phyloP scores from a whole-genome alignment of 495 filamentous ascomycete genomes.

The Hypoxylon intermedium region DNA sequence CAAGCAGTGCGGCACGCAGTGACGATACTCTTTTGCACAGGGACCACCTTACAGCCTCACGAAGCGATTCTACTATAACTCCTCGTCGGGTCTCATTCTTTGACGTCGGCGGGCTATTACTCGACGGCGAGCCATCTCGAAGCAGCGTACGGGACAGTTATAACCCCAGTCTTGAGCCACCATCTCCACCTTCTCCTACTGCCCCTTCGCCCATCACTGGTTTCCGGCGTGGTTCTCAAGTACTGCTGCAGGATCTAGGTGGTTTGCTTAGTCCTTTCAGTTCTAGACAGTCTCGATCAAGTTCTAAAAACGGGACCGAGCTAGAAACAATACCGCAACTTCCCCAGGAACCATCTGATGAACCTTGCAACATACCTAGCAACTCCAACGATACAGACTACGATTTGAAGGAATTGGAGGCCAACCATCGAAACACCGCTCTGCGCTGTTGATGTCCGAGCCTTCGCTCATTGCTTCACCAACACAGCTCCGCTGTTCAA shows the following conservation, averaged over 20 bases:
- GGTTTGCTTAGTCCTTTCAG: constrained; percentile 53
- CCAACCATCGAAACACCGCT: not conserved
- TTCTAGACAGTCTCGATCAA: constrained; percentile 32
- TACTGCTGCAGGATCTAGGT: constrained; percentile 66
- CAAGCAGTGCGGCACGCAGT: constrained; percentile 38
- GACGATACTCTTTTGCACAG: constrained; percentile 42
- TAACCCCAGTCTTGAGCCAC: constrained; percentile 42
- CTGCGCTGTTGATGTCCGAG: not conserved
- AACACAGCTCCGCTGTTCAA: not conserved
- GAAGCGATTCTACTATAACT: constrained; percentile 48
- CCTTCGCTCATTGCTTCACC: not conserved
- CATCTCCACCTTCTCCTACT: constrained; percentile 33
- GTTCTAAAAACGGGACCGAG: constrained; percentile 41
- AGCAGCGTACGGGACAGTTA: constrained; percentile 46
- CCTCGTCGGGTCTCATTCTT: constrained; percentile 69
- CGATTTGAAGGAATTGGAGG: constrained; percentile 5
- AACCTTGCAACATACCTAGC: constrained; percentile 20
- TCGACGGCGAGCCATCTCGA: constrained; percentile 51
- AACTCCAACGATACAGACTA: constrained; percentile 59
- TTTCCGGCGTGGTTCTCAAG: constrained; percentile 55
- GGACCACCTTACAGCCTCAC: constrained; percentile 32
- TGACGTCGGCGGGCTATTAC: constrained; percentile 71
- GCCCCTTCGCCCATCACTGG: constrained; percentile 47
- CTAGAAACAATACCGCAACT: constrained; percentile 49
- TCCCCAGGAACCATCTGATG: constrained; percentile 33